phyloP scores from a whole-genome alignment of 345 rosid species.

The Anastatica hierochuntica region DNA sequence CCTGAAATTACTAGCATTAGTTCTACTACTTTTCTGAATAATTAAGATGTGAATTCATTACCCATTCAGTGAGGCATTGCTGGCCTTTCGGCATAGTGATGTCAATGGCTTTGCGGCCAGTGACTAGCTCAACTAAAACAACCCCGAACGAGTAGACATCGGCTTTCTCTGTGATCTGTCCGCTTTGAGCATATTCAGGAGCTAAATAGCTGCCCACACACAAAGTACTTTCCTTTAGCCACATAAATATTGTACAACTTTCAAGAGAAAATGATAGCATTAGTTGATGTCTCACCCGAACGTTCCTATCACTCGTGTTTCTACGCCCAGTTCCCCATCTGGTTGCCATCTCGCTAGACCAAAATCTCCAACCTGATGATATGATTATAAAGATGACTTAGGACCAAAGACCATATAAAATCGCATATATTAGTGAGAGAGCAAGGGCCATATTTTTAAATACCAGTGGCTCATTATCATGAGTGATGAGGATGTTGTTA shows the following conservation, averaged over 20 bases:
- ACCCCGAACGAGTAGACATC: conserved; percentile 98
- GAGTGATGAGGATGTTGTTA: conserved; percentile 94
- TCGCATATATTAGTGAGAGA: background rate
- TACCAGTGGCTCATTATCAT: conserved; percentile 98
- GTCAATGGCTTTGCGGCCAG: conserved; percentile 94
- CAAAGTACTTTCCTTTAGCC: conserved; percentile 3
- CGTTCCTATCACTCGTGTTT: conserved; percentile 96
- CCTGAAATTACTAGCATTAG: conserved; percentile 38
- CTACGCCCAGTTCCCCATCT: conserved; percentile 91
- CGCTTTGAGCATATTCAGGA: conserved; percentile 96
- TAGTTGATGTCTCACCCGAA: conserved; percentile 57
- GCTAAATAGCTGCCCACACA: conserved; percentile 72
- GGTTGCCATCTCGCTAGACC: conserved; percentile 99
- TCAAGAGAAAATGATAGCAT: background rate
- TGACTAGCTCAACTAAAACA: conserved; percentile 89
- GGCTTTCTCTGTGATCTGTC: conserved; percentile 95
- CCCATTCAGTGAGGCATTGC: conserved; percentile 98
- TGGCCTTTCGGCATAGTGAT: conserved; percentile 88
- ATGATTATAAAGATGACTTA: background rate
- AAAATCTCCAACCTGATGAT: conserved; percentile 86
- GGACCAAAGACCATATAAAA: conserved; percentile 2
- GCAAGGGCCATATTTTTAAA: background rate
- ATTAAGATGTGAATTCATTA: conserved; percentile 20
- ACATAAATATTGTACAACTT: background rate
- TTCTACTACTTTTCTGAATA: conserved; percentile 1